Evolutionary conservation across 768 basidiomycete genomes (phyloP).

Genomic region (Leucosporidium creatinivorum): DNA sequence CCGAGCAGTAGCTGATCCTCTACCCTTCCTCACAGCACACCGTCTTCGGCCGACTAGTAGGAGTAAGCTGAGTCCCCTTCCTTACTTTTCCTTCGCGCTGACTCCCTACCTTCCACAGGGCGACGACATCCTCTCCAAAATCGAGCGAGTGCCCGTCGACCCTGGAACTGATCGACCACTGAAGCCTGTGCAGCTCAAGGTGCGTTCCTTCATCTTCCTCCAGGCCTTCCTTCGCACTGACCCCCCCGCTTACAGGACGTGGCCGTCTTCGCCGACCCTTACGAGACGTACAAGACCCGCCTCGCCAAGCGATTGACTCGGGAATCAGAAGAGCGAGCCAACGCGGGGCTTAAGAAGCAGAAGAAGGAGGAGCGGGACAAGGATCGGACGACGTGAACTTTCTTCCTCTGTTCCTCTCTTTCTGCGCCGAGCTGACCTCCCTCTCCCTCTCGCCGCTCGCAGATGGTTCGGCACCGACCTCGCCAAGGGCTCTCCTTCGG

Average conservation of each 20-base stretch:
- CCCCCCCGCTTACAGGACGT: constrained; percentile 13
- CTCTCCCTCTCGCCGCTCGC: neutral
- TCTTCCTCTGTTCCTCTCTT: too few relatives aligned
- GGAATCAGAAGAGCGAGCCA: constrained; percentile 48
- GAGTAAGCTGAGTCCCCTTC: constrained; percentile 37
- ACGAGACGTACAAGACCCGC: constrained; percentile 81
- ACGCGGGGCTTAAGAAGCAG: constrained; percentile 15
- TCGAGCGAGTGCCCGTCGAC: constrained; percentile 74
- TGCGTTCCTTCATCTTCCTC: too few relatives aligned
- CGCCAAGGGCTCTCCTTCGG: neutral
- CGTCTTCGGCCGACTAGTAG: constrained; percentile 94
- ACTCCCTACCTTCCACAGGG: constrained; percentile 44
- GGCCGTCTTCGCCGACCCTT: constrained; percentile 57
- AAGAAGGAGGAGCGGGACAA: constrained; percentile 42
- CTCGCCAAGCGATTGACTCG: constrained; percentile 51
- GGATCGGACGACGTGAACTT: constrained; percentile 45
- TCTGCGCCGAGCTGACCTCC: too few relatives aligned
- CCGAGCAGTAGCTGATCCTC: too few relatives aligned
- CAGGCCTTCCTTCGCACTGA: too few relatives aligned
- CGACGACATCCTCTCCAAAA: constrained; percentile 73
- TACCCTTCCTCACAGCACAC: too few relatives aligned
- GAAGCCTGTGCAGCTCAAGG: constrained; percentile 58
- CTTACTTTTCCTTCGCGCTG: too few relatives aligned
- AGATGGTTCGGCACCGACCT: constrained; percentile 82
- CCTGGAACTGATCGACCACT: constrained; percentile 78